Evolutionary conservation across 2,329 filamentous ascomycete genomes (phyloP).

Genomic region (Rhexocercosporidium sp.): DNA sequence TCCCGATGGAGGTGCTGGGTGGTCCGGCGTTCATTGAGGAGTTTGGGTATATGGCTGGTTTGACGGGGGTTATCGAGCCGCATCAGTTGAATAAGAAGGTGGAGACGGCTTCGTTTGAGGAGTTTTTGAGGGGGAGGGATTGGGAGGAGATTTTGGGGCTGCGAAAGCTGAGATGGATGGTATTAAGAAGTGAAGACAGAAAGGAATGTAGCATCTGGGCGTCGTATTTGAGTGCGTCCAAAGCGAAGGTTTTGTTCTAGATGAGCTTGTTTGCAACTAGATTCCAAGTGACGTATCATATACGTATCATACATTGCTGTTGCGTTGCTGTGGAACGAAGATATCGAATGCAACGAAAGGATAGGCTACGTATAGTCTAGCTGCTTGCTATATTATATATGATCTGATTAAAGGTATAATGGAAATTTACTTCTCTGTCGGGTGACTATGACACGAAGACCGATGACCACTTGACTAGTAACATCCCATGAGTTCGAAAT

Average conservation of each 20-base stretch:
- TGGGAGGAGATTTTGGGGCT: slow-evolving; percentile 17
- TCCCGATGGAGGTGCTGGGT: slow-evolving; percentile 48
- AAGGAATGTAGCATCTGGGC: too few relatives aligned
- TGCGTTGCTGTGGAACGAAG: background rate
- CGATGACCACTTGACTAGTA: too few relatives aligned
- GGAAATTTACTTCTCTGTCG: too few relatives aligned
- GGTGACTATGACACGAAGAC: too few relatives aligned
- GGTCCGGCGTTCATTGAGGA: slow-evolving; percentile 45
- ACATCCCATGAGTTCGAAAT: too few relatives aligned
- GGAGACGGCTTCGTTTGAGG: slow-evolving; percentile 39
- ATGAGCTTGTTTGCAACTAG: background rate
- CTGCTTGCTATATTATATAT: too few relatives aligned
- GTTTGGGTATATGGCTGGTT: slow-evolving; percentile 49
- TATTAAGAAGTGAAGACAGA: background rate
- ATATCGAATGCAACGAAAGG: background rate
- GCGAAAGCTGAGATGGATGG: background rate
- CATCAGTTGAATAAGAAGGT: slow-evolving; percentile 45
- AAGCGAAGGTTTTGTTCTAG: background rate
- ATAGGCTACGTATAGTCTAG: background rate
- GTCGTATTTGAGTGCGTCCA: too few relatives aligned
- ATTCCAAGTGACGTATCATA: background rate
- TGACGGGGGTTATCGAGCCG: slow-evolving; percentile 46
- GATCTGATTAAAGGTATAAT: too few relatives aligned
- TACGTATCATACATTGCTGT: too few relatives aligned
- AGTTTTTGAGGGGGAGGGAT: slow-evolving; percentile 35